phyloP scores from a whole-genome alignment of 2,329 filamentous ascomycete genomes.

The Amphichorda felina region DNA sequence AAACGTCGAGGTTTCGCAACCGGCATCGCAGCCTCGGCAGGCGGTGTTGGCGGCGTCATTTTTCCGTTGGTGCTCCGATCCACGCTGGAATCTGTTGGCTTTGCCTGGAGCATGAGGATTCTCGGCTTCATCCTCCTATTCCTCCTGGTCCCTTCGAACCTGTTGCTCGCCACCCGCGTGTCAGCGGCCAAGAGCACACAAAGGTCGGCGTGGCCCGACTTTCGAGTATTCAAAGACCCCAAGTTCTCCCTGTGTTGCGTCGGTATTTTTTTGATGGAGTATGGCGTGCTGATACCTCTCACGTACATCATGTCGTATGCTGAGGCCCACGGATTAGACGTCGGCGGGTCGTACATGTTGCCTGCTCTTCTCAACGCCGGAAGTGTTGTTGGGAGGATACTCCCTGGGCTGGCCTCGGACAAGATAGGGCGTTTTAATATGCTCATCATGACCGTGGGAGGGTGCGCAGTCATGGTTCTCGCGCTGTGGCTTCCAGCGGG shows the following conservation, averaged over 20 bases:
- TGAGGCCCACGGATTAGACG: slow-evolving; percentile 37
- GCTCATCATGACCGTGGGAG: too few species aligned
- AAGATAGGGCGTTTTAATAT: slow-evolving; percentile 58
- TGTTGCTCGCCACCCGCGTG: slow-evolving; percentile 25
- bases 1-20: slow-evolving; percentile 53
- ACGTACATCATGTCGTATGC: slow-evolving; percentile 59
- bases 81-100: slow-evolving; percentile 15
- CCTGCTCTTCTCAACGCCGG: slow-evolving; percentile 60
- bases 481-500: slow-evolving; percentile 48
- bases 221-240: slow-evolving; percentile 35
- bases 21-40: slow-evolving; percentile 56
- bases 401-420: slow-evolving; percentile 53
- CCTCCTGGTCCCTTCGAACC: slow-evolving; percentile 27
- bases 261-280: slow-evolving; percentile 48
- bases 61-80: slow-evolving; percentile 28
- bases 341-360: slow-evolving; percentile 25
- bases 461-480: slow-evolving; percentile 42
- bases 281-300: slow-evolving; percentile 52
- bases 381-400: slow-evolving; percentile 52
- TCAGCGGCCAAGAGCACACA: slow-evolving; percentile 31
- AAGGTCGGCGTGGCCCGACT: slow-evolving; percentile 15
- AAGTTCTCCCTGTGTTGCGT: slow-evolving; percentile 41
- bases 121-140: slow-evolving; percentile 14
- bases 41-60: slow-evolving; percentile 43
- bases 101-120: slow-evolving; percentile 17